phyloP scores from a whole-genome alignment of 2,329 filamentous ascomycete species.

The Penicillium polonicum region DNA sequence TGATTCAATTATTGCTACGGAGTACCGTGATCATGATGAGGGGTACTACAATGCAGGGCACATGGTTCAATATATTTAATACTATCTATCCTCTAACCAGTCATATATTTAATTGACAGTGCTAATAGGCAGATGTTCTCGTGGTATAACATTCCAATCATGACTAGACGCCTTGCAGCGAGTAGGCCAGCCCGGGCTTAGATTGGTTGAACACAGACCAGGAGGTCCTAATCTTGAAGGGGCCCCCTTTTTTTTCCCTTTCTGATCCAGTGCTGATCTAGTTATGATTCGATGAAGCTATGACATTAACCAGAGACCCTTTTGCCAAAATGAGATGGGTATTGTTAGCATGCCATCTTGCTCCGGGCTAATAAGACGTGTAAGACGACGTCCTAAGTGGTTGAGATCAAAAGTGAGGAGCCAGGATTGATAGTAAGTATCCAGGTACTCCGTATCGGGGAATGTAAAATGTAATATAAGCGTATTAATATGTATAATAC shows the following conservation, averaged over 20 bases:
- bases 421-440: background rate
- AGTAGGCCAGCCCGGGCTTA: constrained; percentile 8
- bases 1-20: constrained; percentile 4
- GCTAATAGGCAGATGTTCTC: constrained; percentile 11
- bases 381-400: background rate
- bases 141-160: constrained; percentile 25
- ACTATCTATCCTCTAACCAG: constrained; percentile 8
- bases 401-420: constrained; percentile 7
- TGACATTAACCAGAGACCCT: background rate
- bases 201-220: constrained; percentile 11
- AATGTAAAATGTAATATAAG: background rate
- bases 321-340: constrained; percentile 15
- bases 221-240: constrained; percentile 8
- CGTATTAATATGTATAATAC: background rate
- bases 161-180: constrained; percentile 25
- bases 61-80: constrained; percentile 14
- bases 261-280: constrained; percentile 1
- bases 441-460: constrained; percentile 3
- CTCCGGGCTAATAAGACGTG: constrained; percentile 13
- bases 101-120: background rate
- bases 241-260: constrained; percentile 1
- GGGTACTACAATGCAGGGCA: background rate
- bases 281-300: background rate
- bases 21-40: background rate
- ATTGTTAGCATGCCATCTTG: constrained; percentile 21